Evolutionary conservation across 2,329 filamentous ascomycete genomes (phyloP), one percentile per base, ranked within the genome.

Genomic region (Fusarium ambrosium): DNA sequence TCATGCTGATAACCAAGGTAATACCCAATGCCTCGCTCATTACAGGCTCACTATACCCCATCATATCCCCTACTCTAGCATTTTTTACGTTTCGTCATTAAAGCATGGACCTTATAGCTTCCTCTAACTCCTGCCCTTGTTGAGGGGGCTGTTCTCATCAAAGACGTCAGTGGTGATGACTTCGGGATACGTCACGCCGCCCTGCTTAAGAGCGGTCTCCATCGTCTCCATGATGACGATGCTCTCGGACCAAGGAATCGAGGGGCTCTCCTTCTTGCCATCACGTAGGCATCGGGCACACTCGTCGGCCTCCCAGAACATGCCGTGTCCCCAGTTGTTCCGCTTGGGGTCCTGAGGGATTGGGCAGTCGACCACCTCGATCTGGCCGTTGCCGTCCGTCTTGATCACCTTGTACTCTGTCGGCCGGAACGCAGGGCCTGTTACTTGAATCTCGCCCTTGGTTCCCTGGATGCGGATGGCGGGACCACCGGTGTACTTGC

Each of bases 301-400:
- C 85, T 95, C 94, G 81, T 95, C 94, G 1, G 94, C 94, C 82
- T 95, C 93, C 92, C 92, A 96, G 85, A 94, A 97, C 94, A 97
- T 97, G 60, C 94, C 95, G 74, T 94, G 92, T 13, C 94, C 94
- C 84, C 85, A 88, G 74, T 79, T 75, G 29, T 84, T 80, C 36
- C 86, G 84, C 74, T 83, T 85, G 27, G 82, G 77, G 77, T 91
- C 89, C 65, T 81, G 80, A 45, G 89, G 89, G 51, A 90, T 87
- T 14, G 88, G 87, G 79, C 85, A 89, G 75, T 89, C 85, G 61
- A 90, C 84, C 14, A 86, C 82, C 77, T 90, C 87, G 32, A 86
- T 80, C 48, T 85, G 83, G 60, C 85, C 86, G 32, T 83, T 86
- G 58, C 82, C 81, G 41, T 86, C 87, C 74, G 84, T 85, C 77